Base-by-base conservation (phyloP, 2,329 filamentous ascomycete genomes). In the Neofusicoccum cordaticola region DNA sequence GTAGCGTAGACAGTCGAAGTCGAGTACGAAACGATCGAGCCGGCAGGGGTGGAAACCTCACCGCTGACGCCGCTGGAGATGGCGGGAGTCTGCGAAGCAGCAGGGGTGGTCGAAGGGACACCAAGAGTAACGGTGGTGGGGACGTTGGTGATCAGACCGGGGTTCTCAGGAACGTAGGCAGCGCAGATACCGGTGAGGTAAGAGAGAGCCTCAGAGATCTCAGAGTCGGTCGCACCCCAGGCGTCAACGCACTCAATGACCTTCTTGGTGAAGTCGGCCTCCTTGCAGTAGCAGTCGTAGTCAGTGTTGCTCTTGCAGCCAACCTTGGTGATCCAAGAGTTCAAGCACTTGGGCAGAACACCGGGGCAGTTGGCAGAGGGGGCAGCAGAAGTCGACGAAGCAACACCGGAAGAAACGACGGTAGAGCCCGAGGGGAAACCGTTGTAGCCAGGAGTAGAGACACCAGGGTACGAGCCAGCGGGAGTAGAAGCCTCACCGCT, bases 121-220 rank as follows among this genome's bases (percentile, higher is more conserved):
- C 73, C 72, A 52, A 77, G 69, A 31, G 74, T 75, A 71, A 86
- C 86, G 75, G 87, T 81, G 44, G 83, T 82, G 27, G 90, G 87
- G 70, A 92, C 87, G 68, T 86, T 88, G 57, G 90, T 96, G 73
- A 92, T 86, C 72, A 98, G 91, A 68, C 84, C 91, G n/a, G 93
- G 92, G 85, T 97, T 97, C 75, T 85, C 71, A 15, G 85, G 82
- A 41, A 92, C 85, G 78, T 89, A 89, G 62, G 85, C 80, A 65
- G 90, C 92, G 82, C 94, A 98, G 80, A 98, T 91, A 76, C 93
- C 93, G 78, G 93, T 89, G 83, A 97, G 90, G 86, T 91, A 97
- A 72, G 86, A 85, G 66, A 95, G 84, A 66, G 92, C 91, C 71
- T 87, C 80, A 63, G 86, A 83, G 70, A 94, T 84, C 74, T 91